These are phyloP conservation scores for Fusarium sp. DNA, from an alignment of 2,329 filamentous ascomycete species.

Conservation along the genomic window DNA sequence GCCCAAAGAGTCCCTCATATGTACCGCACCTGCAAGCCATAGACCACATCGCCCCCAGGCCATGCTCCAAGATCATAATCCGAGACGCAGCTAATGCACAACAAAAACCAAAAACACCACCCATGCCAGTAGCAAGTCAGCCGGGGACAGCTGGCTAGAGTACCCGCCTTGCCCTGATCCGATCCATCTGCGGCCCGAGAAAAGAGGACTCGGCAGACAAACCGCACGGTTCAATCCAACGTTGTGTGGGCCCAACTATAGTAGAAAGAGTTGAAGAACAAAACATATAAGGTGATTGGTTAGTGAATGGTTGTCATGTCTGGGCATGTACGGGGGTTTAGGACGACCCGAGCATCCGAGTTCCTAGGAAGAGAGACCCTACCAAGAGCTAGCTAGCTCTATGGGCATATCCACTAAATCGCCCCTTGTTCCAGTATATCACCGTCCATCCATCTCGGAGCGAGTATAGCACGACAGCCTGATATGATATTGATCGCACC, in stretches of 20 bases:
- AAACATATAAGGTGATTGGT: background rate
- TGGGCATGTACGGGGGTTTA: background rate
- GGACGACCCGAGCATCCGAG: background rate
- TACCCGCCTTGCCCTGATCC: slow-evolving; percentile 2
- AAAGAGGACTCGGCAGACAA: background rate
- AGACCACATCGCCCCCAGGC: too few species aligned
- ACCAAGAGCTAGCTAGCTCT: background rate
- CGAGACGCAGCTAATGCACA: too few species aligned
- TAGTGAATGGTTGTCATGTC: background rate
- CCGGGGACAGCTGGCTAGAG: background rate
- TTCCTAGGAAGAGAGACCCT: background rate
- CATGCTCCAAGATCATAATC: too few species aligned
- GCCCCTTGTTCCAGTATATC: background rate
- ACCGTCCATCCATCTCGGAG: background rate
- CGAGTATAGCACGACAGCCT: too few species aligned
- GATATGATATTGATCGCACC: too few species aligned
- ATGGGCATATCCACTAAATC: too few species aligned
- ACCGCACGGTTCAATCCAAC: background rate
- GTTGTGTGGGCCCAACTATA: background rate
- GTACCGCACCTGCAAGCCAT: too few species aligned
- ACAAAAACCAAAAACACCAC: too few species aligned
- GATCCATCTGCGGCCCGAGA: slow-evolving; percentile 5
- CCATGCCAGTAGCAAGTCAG: background rate
- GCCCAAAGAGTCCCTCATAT: too few species aligned
- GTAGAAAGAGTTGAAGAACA: background rate